Percentiles rank a stretch among this genome's conserved stretches.
These are phyloP conservation scores for Tilletia caries DNA, from an alignment of 1,284 basidiomycete genomes.

Conservation along the genomic window DNA sequence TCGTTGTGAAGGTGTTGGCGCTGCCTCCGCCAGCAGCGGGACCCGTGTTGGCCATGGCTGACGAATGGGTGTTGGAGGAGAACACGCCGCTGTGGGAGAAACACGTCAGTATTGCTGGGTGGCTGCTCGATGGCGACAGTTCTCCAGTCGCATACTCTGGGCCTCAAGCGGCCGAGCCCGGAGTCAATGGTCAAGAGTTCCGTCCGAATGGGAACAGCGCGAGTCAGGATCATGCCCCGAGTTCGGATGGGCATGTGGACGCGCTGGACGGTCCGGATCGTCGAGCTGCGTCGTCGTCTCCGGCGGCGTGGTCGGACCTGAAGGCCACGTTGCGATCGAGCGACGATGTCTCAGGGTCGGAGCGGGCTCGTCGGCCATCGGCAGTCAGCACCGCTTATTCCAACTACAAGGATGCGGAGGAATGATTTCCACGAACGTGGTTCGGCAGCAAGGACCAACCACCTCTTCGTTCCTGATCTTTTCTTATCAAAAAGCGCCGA, in stretches of 20 bases:
- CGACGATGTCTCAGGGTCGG: neutral
- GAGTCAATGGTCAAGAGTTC: constrained; percentile 14
- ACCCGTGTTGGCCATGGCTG: constrained; percentile 23
- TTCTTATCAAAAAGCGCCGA: too few species aligned
- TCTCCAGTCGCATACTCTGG: constrained; percentile 1
- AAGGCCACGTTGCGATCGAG: neutral
- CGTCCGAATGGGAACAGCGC: neutral
- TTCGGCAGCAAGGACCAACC: too few species aligned
- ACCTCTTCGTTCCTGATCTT: too few species aligned
- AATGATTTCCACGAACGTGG: too few species aligned
- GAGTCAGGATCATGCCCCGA: neutral
- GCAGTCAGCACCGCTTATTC: constrained; percentile 30
- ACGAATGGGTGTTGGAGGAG: constrained; percentile 15
- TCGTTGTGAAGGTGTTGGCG: neutral
- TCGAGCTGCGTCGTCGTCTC: neutral
- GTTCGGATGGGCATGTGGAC: neutral
- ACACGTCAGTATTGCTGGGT: constrained; percentile 31
- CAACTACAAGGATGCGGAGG: constrained; percentile 29
- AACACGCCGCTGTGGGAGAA: constrained; percentile 16
- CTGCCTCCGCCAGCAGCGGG: neutral
- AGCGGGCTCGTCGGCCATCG: neutral
- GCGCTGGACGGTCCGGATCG: constrained; percentile 11
- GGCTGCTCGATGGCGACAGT: constrained; percentile 38
- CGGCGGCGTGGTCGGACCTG: neutral
- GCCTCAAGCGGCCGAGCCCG: constrained; percentile 15